Evolutionary conservation across 805 yeast genomes (phyloP), one percentile per base, ranked within the genome.

Genomic region (Candida schatavii): DNA sequence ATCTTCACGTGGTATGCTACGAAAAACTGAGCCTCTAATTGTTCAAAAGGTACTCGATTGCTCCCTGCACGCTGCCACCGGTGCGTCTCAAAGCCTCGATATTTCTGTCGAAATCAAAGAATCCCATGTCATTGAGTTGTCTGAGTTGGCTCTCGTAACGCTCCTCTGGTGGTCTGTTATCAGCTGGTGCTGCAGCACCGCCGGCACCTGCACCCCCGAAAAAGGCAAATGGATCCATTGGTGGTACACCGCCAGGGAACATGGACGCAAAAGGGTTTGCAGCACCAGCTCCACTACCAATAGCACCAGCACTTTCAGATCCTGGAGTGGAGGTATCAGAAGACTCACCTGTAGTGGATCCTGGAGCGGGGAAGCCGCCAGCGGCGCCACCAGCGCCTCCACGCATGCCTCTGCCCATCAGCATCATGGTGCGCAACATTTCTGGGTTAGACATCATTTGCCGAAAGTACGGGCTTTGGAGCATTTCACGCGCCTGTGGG

Each of bases 61-160:
- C 99, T 35, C 97, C 97, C 67, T 91, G 97, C 20, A 91, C 97
- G 48, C 90, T 87, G 6, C 99, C 99, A 26, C 99, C 99, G 42
- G 91, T 81, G 66, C 98, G 81, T 69, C 97, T 81, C 54, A 93
- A 75, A 1, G 98, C 98, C 22, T 81, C 82, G 19, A 93, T 89
- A 57, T 93, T 93, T 51, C 87, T 77, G 51, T 91, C 98, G 59
- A 91, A 91, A 51, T 91, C 97, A 51, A 78, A 80, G 68, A 91
- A 91, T n/a, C 75, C 75, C 75, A 70, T 70, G 46, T 70, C 75
- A 51, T 70, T 70, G 53, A 70, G 65, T 50, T 69, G 75, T 47
- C 72, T 56, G 54, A 70, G 65, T 47, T 70, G 75, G 33, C 44
- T 51, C 47, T 65, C 72, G 53, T 66, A 70, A 40, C 72, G 57